Base-by-base conservation (phyloP, 108 stramenopile genomes). In the Cyclostephanos tholiformis region DNA sequence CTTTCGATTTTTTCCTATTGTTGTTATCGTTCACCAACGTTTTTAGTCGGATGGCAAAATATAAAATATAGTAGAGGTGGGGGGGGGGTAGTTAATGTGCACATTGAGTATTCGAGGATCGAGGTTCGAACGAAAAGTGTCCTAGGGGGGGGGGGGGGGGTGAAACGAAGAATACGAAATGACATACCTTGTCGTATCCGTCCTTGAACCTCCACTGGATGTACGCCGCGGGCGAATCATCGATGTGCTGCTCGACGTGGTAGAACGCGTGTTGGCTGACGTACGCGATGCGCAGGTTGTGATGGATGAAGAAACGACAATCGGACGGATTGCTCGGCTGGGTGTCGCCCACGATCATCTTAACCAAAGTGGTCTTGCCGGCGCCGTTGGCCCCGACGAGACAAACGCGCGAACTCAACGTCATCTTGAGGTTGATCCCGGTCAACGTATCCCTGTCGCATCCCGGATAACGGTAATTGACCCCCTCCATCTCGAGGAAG, bases 151-250 rank as follows among this genome's bases (percentile, higher is more conserved):
- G 41, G 41, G 41, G 41, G 36, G 36, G 36, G 36, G 36, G 36
- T 36, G 41, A 41, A 10, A 41, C 6, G 9, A 7, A 10, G 14
- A 52, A 52, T 1, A 25, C 0, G 52, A 16, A 52, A 6, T 3
- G 7, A 57, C 57, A 13, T n/a, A 58, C 57, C 67, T 84, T 89
- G 51, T 96, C 96, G 64, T 79, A 94, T 12, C 88, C 93, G 75
- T 94, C 92, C 85, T 91, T 95, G 86, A 97, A 98, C 63, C 97
- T 91, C 97, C 97, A 98, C 82, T 96, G 95, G 70, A 98, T 91
- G 91, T 98, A 98, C 25, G 94, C 74, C 12, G 83, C 92, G n/a
- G 97, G 97, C 63, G 83, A 83, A 36, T 93, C 82, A 27, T 97
- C 93, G 68, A 96, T 86, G 77, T 98, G 97, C 74, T 92, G 79